Evolutionary conservation across 2,329 filamentous ascomycete species (phyloP), one percentile per base, ranked within the genome.

Genomic region (Beauveria scarabaeidicola): DNA sequence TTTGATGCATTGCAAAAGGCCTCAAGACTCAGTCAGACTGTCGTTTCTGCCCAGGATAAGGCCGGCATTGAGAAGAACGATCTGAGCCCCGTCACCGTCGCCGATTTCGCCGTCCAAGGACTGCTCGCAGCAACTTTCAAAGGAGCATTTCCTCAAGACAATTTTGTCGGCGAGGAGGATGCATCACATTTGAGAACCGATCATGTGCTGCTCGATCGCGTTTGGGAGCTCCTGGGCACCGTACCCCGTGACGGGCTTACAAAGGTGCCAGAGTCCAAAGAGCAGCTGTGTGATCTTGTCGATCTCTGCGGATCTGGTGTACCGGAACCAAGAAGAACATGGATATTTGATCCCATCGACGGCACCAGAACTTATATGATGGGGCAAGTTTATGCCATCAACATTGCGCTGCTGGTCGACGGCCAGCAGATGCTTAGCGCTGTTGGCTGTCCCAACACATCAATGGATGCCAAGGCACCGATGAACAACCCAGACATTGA

Each of bases 341-440:
- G 82, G 81, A 75, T 85, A 0, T 83, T 85, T 64, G 82, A 85
- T 64, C 82, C 82, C 0, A 84, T 85, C 32, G 82, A 85, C 63
- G 82, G 82, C 8, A 85, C 82, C 2, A 78, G 80, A 69, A 82
- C 80, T 0, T 85, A 81, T 58, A 72, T 85, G 9, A 70, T 72
- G 11, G 77, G 78, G 6, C 72, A 82, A 64, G 75, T 82, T 51
- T 85, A 84, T 63, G 82, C 80, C 59, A 79, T 84, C 68, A 84
- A 84, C 61, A 73, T 82, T 19, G 80, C 75, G 2, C 73, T 85
- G 3, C 67, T 85, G 3, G 71, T 78, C 36, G 78, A 76, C 27
- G 78, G 80, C 3, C 68, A 71, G 60, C 81, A 84, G 66, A 69
- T 76, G 2, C 70, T 83, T 43, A 75, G 77, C 17, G 75, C 78